These are phyloP conservation scores for Corynespora cassiicola DNA, from an alignment of 2,329 filamentous ascomycete genomes.

Conservation along the genomic window DNA sequence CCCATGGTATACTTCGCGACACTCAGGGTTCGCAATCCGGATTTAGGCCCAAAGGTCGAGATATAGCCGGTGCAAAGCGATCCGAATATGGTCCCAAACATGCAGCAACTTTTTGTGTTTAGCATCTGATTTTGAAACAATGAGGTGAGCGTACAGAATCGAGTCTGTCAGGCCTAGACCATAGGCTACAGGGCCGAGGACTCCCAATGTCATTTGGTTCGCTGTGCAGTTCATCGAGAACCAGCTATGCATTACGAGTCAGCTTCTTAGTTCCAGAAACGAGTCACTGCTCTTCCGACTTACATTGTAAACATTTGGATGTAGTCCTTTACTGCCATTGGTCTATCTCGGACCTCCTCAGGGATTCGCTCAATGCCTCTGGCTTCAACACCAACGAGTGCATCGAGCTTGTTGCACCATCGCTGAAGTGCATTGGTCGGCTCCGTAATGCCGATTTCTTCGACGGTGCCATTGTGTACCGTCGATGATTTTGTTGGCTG, in stretches of 20 bases:
- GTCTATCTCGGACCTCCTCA: conserved; percentile 28
- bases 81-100: conserved; percentile 30
- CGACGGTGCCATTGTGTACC: conserved; percentile 12
- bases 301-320: conserved; percentile 32
- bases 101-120: conserved; percentile 10
- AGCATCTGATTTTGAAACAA: neutral
- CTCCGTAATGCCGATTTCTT: conserved; percentile 21
- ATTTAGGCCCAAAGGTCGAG: conserved; percentile 25
- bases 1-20: conserved; percentile 64
- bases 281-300: conserved; percentile 3
- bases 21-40: conserved; percentile 39
- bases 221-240: conserved; percentile 66
- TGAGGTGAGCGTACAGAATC: conserved; percentile 12
- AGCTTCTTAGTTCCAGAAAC: neutral
- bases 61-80: conserved; percentile 29
- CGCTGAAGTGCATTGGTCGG: conserved; percentile 24
- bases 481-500: too few species aligned
- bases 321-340: conserved; percentile 22
- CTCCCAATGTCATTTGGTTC: conserved; percentile 55
- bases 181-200: conserved; percentile 29
- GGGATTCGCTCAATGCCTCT: conserved; percentile 41
- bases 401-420: conserved; percentile 27
- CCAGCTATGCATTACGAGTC: conserved; percentile 50
- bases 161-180: conserved; percentile 24
- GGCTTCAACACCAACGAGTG: conserved; percentile 38